Conservation (phyloP, 2,329 filamentous ascomycete species). For the Metarhizium album region DNA sequence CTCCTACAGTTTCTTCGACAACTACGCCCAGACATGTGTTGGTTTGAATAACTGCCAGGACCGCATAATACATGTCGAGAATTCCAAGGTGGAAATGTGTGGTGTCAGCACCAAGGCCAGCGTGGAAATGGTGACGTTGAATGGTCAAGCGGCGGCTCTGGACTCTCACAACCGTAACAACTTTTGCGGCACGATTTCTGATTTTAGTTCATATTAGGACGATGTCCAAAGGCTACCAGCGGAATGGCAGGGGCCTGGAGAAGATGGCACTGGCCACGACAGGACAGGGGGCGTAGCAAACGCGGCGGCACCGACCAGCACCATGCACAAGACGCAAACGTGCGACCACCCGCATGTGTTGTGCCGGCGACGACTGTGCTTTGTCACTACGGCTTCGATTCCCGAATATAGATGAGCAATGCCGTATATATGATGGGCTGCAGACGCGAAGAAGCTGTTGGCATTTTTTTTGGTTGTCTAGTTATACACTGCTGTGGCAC, state of each 20-base stretch:
- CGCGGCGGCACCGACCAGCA: background rate
- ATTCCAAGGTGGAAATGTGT: constrained; percentile 54
- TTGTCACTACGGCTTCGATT: constrained; percentile 9
- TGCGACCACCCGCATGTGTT: constrained; percentile 8
- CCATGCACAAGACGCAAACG: background rate
- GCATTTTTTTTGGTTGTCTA: background rate
- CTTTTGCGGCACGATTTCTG: constrained; percentile 51
- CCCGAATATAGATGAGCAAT: constrained; percentile 10
- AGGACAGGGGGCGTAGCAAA: background rate
- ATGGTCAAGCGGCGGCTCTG: constrained; percentile 41
- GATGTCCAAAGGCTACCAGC: constrained; percentile 7
- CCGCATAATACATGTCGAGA: constrained; percentile 65
- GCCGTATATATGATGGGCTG: constrained; percentile 11
- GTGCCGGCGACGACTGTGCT: constrained; percentile 13
- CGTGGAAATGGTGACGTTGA: constrained; percentile 59
- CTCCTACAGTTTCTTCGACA: constrained; percentile 75
- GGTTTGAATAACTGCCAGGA: constrained; percentile 59
- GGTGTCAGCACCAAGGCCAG: constrained; percentile 66
- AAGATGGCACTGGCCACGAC: background rate
- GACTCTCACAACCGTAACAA: constrained; percentile 54
- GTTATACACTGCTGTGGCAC: background rate
- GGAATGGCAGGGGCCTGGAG: background rate
- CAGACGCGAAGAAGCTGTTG: background rate
- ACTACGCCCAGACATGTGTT: constrained; percentile 65
- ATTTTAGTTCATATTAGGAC: constrained; percentile 28